These are phyloP conservation scores for Orychophragmus violaceus DNA, from an alignment of 345 rosid species.

Conservation along the genomic window DNA sequence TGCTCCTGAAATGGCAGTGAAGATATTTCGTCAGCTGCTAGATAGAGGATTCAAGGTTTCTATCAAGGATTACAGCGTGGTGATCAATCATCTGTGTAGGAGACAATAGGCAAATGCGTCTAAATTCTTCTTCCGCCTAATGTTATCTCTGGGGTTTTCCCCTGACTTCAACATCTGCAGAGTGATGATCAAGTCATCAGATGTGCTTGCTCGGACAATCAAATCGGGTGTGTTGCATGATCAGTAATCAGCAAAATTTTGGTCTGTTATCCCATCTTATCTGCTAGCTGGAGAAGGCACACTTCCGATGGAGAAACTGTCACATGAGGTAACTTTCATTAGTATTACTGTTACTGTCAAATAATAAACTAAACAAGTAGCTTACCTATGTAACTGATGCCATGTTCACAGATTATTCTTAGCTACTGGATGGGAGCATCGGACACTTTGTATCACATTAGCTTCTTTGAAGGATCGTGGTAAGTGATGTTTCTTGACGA, in stretches of 20 bases:
- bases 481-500: constrained; percentile 9
- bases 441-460: not conserved
- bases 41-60: constrained; percentile 54
- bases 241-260: constrained; percentile 10
- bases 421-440: constrained; percentile 4
- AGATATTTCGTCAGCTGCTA: constrained; percentile 46
- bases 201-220: constrained; percentile 41
- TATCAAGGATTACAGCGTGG: constrained; percentile 58
- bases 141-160: constrained; percentile 48
- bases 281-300: constrained; percentile 8
- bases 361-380: not conserved
- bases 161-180: constrained; percentile 60
- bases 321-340: constrained; percentile 3
- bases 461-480: not conserved
- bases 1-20: constrained; percentile 36
- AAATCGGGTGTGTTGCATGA: constrained; percentile 44
- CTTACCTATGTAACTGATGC: not conserved
- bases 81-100: constrained; percentile 66
- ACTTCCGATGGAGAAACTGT: not conserved
- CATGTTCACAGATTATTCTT: not conserved
- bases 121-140: constrained; percentile 42
- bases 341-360: not conserved
- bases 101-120: constrained; percentile 38
- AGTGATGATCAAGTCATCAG: constrained; percentile 41
- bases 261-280: not conserved